Evolutionary conservation across 1,139 yeast genomes (phyloP).

Genomic region (Suhomyces panamericanus): DNA sequence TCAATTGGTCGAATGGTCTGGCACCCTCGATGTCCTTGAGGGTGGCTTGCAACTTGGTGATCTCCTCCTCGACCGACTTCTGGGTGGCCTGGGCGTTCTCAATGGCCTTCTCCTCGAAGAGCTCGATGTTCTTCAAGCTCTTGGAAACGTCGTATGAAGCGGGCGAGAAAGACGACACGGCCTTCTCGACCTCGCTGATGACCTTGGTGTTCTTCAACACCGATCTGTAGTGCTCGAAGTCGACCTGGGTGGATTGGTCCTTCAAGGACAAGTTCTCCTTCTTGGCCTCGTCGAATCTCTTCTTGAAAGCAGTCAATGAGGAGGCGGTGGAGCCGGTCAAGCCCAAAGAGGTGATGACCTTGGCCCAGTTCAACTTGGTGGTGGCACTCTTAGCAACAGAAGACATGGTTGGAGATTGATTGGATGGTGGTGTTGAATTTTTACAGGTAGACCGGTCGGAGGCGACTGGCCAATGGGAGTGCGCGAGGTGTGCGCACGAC

Average conservation of each 20-base stretch:
- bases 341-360: constrained; percentile 84
- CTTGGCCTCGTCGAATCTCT: constrained; percentile 98
- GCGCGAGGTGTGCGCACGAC: not conserved
- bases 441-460: constrained; percentile 10
- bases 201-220: constrained; percentile 79
- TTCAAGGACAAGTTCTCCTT: constrained; percentile 70
- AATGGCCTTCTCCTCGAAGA: constrained; percentile 92
- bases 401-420: constrained; percentile 30
- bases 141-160: constrained; percentile 81
- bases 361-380: constrained; percentile 93
- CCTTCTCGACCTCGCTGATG: constrained; percentile 78
- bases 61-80: constrained; percentile 81
- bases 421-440: constrained; percentile 9
- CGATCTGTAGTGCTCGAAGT: constrained; percentile 77
- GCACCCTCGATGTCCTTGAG: constrained; percentile 92
- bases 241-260: constrained; percentile 73
- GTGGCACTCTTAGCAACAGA: constrained; percentile 68
- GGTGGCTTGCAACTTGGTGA: constrained; percentile 82
- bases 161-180: constrained; percentile 76
- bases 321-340: constrained; percentile 91
- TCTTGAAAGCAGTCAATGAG: constrained; percentile 87
- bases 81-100: constrained; percentile 96
- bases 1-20: constrained; percentile 95
- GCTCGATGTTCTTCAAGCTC: constrained; percentile 88
- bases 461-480: constrained; percentile 9